Evolutionary conservation across 2,329 filamentous ascomycete species (phyloP), one percentile per base, ranked within the genome.

Genomic region (Fusarium kyushuense): DNA sequence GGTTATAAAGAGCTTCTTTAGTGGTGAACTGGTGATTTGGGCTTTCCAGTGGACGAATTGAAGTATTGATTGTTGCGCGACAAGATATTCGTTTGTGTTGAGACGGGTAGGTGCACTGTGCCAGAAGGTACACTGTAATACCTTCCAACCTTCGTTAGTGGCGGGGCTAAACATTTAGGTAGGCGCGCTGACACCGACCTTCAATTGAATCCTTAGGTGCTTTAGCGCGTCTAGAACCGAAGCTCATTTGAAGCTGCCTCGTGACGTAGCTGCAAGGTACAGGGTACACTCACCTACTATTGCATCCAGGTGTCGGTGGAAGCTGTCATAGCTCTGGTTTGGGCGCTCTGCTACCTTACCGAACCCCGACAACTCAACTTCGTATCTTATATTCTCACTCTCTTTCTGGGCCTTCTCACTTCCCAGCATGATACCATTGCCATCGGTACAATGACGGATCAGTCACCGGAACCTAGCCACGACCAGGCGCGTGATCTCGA

Each of bases 391-490:
- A 35, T 48, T 47, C 54, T 55, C 48, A 32, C 61, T 71, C 33
- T 63, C 53, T 53, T 51, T 36, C 43, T 56, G 57, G 45, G 64
- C 63, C 33, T 46, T 45, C 16, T 61, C 55, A 29, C 56, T 56
- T 63, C 69, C 56, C 74, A 77, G 72, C 58, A 78, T 78, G 76
- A 74, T 58, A 72, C 58, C 68, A 70, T 67, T 67, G 59, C 63
- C 42, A 52, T 67, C 59, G 63, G 63, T 67, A 72, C 76, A 77
- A 83, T 83, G 81, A 82, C 80, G 75, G 77, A 81, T 72, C 76
- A 75, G 75, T 75, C 78, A 75, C 77, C 79, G 70, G 70, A 73
- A 59, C 69, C 68, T 73, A 77, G 75, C 75, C 74, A 76, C 45
- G 60, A 69, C 45, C 66, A 69, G 62, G 67, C 67, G 46, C 65